Percentiles rank a stretch among this genome's conserved stretches.
Evolutionary conservation across 1,284 basidiomycete species (phyloP).

Genomic region (Wallemia hederae): DNA sequence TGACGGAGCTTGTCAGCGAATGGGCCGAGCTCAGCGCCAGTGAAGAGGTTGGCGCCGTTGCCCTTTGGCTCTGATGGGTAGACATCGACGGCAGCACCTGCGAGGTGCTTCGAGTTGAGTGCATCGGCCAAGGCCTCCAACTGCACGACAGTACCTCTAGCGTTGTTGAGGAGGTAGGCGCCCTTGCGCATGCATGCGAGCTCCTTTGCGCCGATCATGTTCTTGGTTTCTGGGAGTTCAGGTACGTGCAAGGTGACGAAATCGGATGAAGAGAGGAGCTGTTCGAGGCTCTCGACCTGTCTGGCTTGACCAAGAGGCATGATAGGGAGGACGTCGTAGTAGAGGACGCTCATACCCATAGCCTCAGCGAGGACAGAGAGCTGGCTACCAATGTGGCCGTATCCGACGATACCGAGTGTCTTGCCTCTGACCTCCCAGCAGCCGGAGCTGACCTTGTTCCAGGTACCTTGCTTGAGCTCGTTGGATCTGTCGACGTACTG

Average conservation of each 20-base stretch:
- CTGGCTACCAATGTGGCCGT: constrained; percentile 95
- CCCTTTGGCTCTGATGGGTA: constrained; percentile 74
- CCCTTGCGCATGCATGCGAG: constrained; percentile 82
- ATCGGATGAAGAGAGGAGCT: constrained; percentile 51
- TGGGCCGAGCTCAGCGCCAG: constrained; percentile 14
- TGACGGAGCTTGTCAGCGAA: constrained; percentile 55
- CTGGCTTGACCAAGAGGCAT: constrained; percentile 90
- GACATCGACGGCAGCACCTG: constrained; percentile 83
- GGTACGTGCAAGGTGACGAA: constrained; percentile 93
- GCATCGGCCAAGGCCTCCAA: constrained; percentile 65
- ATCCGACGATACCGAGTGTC: constrained; percentile 90
- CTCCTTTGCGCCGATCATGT: constrained; percentile 58
- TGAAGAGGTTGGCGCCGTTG: constrained; percentile 33
- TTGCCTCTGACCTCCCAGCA: constrained; percentile 98
- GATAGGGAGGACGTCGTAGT: constrained; percentile 83
- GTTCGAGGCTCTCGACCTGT: constrained; percentile 56
- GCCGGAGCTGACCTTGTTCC: constrained; percentile 97
- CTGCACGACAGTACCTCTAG: constrained; percentile 80
- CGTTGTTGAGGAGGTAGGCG: constrained; percentile 90
- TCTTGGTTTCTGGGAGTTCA: constrained; percentile 78
- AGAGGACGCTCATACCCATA: constrained; percentile 84
- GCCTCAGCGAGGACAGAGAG: constrained; percentile 89
- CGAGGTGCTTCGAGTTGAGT: constrained; percentile 55
- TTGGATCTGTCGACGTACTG: constrained; percentile 68
- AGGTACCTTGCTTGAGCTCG: constrained; percentile 66